Evolutionary conservation across 331 rosid species (phyloP).

Genomic region (Quercus tomentella): DNA sequence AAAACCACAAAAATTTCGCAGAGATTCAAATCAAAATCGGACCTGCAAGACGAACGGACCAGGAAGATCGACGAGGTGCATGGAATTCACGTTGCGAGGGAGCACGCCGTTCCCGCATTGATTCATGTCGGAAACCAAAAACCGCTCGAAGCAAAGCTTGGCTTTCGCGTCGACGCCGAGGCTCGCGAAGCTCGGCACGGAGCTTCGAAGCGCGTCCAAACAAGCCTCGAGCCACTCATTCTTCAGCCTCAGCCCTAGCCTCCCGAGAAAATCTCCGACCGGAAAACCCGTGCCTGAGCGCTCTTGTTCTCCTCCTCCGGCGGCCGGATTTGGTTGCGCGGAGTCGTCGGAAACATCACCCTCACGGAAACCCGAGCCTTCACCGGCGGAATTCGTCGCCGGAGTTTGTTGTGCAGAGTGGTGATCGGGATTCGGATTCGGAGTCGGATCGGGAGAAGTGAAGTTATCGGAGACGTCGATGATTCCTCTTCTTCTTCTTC

Average conservation of each 20-base stretch:
- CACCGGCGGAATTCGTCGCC: too few relatives aligned
- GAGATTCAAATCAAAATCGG: not conserved
- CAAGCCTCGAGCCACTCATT: constrained; percentile 61
- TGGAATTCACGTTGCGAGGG: constrained; percentile 59
- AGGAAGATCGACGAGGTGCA: constrained; percentile 68
- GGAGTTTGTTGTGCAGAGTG: too few relatives aligned
- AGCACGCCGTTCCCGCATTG: constrained; percentile 57
- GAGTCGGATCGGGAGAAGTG: constrained; percentile 42
- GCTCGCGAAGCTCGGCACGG: constrained; percentile 34
- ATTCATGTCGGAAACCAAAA: constrained; percentile 65
- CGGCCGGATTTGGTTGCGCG: constrained; percentile 10
- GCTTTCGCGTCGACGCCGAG: constrained; percentile 49
- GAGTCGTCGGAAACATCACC: not conserved
- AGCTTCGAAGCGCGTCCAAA: constrained; percentile 36
- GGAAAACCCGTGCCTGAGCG: constrained; percentile 39
- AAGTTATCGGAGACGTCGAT: constrained; percentile 58
- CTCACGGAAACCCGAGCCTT: too few relatives aligned
- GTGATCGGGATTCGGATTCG: too few relatives aligned
- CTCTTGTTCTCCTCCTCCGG: not conserved
- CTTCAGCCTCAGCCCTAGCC: constrained; percentile 54
- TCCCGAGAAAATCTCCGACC: constrained; percentile 41
- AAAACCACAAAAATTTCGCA: too few relatives aligned
- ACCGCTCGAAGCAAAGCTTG: constrained; percentile 73
- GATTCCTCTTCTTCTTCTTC: constrained; percentile 65
- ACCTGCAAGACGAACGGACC: constrained; percentile 93